Evolutionary conservation across 352 stramenopile species (phyloP).

Genomic region (Phytophthora tubulina): DNA sequence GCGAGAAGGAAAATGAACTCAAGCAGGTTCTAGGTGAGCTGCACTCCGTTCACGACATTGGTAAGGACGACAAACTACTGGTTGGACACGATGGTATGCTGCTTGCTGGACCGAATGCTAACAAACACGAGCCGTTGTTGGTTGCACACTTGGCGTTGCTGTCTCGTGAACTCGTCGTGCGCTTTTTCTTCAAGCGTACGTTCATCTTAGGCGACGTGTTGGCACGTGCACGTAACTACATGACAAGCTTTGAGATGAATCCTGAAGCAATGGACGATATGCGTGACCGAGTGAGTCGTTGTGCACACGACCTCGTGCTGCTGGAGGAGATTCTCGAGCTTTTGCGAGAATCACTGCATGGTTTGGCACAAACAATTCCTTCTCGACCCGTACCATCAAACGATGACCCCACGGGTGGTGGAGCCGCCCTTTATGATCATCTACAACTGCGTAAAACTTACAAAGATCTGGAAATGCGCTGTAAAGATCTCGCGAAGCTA

Average conservation of each 20-base stretch:
- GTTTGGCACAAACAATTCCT: conserved; percentile 87
- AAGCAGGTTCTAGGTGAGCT: conserved; percentile 96
- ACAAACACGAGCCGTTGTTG: conserved; percentile 94
- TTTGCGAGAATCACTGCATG: conserved; percentile 93
- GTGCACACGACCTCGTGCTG: conserved; percentile 95
- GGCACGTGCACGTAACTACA: conserved; percentile 91
- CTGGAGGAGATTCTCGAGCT: conserved; percentile 97
- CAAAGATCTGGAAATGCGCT: conserved; percentile 89
- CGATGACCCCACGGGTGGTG: conserved; percentile 74
- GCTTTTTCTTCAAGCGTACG: conserved; percentile 96
- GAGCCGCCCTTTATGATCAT: conserved; percentile 93
- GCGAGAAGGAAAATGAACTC: conserved; percentile 97
- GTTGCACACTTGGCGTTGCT: conserved; percentile 94
- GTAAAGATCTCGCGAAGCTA: conserved; percentile 95
- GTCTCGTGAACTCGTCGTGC: conserved; percentile 93
- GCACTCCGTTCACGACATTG: conserved; percentile 96
- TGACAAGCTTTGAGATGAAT: conserved; percentile 93
- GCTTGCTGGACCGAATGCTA: conserved; percentile 92
- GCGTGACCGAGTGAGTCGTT: conserved; percentile 90
- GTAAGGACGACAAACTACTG: conserved; percentile 95
- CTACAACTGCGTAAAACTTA: conserved; percentile 91
- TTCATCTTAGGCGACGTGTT: conserved; percentile 97
- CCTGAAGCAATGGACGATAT: conserved; percentile 92
- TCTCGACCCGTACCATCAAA: conserved; percentile 66
- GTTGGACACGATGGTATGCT: conserved; percentile 95